These are phyloP conservation scores for Calonectria pseudoreteaudii DNA, from an alignment of 2,329 filamentous ascomycete species.

Conservation along the genomic window DNA sequence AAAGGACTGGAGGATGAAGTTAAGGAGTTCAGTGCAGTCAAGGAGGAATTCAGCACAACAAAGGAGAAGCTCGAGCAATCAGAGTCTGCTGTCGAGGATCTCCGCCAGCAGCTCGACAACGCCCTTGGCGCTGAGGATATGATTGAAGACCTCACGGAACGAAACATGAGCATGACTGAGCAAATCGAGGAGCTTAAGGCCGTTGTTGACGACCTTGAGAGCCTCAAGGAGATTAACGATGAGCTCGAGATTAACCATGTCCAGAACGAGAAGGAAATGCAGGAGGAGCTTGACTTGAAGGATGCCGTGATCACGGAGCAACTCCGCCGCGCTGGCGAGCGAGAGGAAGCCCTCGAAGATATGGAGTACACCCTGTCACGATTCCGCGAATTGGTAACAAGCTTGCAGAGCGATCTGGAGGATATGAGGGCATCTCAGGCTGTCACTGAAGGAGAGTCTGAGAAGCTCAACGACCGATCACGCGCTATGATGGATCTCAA, in stretches of 20 bases:
- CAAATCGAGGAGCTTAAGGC: slow-evolving; percentile 85
- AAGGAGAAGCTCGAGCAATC: slow-evolving; percentile 80
- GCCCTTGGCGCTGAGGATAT: slow-evolving; percentile 91
- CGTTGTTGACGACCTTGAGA: slow-evolving; percentile 88
- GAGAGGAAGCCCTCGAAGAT: slow-evolving; percentile 85
- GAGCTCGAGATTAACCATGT: slow-evolving; percentile 94
- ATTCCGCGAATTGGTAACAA: slow-evolving; percentile 90
- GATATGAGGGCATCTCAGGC: slow-evolving; percentile 94
- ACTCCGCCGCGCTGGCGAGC: slow-evolving; percentile 76
- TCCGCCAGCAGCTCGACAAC: slow-evolving; percentile 91
- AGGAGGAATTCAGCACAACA: slow-evolving; percentile 75
- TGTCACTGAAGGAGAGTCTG: slow-evolving; percentile 91
- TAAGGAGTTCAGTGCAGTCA: slow-evolving; percentile 73
- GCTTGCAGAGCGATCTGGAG: slow-evolving; percentile 86
- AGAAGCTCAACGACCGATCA: slow-evolving; percentile 88
- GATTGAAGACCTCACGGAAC: slow-evolving; percentile 90
- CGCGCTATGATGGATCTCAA: slow-evolving; percentile 97
- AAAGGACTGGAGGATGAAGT: slow-evolving; percentile 79
- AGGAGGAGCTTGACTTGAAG: slow-evolving; percentile 91
- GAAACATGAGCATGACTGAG: slow-evolving; percentile 86
- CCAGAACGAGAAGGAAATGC: slow-evolving; percentile 93
- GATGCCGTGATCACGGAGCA: slow-evolving; percentile 89
- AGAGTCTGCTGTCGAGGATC: slow-evolving; percentile 83
- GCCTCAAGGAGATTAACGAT: slow-evolving; percentile 90
- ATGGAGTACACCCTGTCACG: slow-evolving; percentile 90